Conservation (phyloP, 2,329 filamentous ascomycete species). For the Exophiala dermatitidis region DNA sequence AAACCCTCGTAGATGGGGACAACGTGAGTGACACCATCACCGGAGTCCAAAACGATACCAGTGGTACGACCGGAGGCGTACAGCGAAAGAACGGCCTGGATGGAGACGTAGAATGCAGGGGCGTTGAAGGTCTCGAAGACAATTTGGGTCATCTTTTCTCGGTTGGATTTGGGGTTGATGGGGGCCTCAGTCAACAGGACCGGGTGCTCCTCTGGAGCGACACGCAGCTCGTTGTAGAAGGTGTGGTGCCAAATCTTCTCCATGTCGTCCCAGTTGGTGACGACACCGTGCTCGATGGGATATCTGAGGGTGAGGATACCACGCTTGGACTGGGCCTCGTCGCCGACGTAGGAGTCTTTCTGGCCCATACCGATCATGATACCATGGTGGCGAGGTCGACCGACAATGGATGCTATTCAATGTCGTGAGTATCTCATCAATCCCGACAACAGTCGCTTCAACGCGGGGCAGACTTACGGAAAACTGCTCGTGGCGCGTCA, state of each 20-base stretch:
- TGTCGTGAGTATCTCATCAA: constrained; percentile 4
- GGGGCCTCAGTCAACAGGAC: constrained; percentile 98
- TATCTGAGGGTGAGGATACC: constrained; percentile 99
- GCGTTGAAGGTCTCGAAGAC: constrained; percentile 99
- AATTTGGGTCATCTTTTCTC: constrained; percentile 99
- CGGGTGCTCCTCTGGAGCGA: constrained; percentile 99
- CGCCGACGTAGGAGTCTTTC: constrained; percentile 99
- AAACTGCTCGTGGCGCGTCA: constrained; percentile 98
- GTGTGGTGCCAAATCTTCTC: constrained; percentile 99
- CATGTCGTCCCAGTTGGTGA: constrained; percentile 99
- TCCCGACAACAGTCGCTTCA: background rate
- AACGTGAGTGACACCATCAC: constrained; percentile 99
- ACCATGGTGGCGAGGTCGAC: constrained; percentile 99
- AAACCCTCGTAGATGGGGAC: constrained; percentile 99
- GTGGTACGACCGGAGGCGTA: constrained; percentile 99
- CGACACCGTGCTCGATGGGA: constrained; percentile 99
- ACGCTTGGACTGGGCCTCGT: constrained; percentile 99
- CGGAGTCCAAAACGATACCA: constrained; percentile 99
- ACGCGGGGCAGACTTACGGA: constrained; percentile 69
- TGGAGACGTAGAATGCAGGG: constrained; percentile 99
- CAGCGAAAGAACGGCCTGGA: constrained; percentile 97
- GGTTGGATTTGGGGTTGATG: constrained; percentile 99
- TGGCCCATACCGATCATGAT: constrained; percentile 99
- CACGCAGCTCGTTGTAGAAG: constrained; percentile 99
- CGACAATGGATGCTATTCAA: constrained; percentile 86